Conservation (phyloP, 805 yeast genomes). For the Starmerella geochares region DNA sequence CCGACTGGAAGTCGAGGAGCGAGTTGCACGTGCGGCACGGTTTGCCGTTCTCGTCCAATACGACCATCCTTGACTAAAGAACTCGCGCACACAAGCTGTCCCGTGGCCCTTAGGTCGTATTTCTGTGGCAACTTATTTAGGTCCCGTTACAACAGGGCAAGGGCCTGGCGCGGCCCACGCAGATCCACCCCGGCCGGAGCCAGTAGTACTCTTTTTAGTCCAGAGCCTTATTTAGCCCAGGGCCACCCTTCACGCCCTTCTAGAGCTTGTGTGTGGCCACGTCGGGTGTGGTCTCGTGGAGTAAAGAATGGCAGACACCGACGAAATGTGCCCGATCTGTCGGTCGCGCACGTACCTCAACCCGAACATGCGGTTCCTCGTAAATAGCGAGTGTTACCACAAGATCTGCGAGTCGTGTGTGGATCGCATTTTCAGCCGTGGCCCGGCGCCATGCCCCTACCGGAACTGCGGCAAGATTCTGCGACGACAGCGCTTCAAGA, state of each 20-base stretch:
- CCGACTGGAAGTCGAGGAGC: conserved; percentile 66
- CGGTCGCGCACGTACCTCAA: conserved; percentile 88
- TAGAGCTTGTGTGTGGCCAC: too few species aligned
- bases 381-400: conserved; percentile 96
- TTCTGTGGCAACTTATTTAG: not conserved
- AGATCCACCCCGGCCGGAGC: too few species aligned
- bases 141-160: not conserved
- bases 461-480: conserved; percentile 79
- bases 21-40: conserved; percentile 92
- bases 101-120: not conserved
- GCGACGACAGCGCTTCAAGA: conserved; percentile 79
- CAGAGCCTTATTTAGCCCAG: too few species aligned
- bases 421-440: conserved; percentile 83
- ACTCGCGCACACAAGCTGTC: not conserved
- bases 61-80: conserved; percentile 31
- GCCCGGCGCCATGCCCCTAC: conserved; percentile 96
- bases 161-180: not conserved
- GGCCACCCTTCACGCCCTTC: too few species aligned
- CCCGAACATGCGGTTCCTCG: conserved; percentile 83
- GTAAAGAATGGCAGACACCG: conserved; percentile 14
- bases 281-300: not conserved
- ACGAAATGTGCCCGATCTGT: conserved; percentile 93
- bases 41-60: conserved; percentile 81
- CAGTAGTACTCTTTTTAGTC: too few species aligned
- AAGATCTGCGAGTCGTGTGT: conserved; percentile 94